Evolutionary conservation across 2,329 filamentous ascomycete species (phyloP).

Genomic region (Nemania abortiva): DNA sequence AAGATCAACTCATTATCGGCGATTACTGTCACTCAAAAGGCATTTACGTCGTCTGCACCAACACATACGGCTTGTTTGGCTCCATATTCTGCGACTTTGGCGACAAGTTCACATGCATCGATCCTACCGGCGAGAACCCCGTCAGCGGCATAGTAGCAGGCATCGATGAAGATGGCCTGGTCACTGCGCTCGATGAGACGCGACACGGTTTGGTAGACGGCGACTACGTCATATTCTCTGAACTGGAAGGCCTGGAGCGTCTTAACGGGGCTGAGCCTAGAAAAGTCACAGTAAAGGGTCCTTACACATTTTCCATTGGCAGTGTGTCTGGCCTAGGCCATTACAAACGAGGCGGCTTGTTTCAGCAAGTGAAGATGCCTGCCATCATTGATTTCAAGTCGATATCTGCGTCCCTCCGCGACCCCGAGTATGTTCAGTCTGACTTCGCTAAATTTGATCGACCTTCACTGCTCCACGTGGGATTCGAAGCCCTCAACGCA

Average conservation of each 20-base stretch:
- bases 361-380: conserved; percentile 98
- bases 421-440: conserved; percentile 89
- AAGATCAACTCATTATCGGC: conserved; percentile 84
- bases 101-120: conserved; percentile 89
- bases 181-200: conserved; percentile 94
- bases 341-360: conserved; percentile 90
- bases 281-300: conserved; percentile 93
- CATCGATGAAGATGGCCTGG: conserved; percentile 89
- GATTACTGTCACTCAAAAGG: conserved; percentile 95
- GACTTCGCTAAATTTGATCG: conserved; percentile 99
- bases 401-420: conserved; percentile 80
- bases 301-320: conserved; percentile 97
- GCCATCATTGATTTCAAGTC: conserved; percentile 91
- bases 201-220: conserved; percentile 96
- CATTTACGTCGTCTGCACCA: conserved; percentile 88
- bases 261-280: conserved; percentile 86
- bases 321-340: conserved; percentile 88
- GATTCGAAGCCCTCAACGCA: conserved; percentile 90
- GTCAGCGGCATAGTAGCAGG: conserved; percentile 88
- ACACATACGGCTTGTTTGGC: conserved; percentile 94
- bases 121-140: conserved; percentile 90
- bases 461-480: conserved; percentile 89
- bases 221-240: conserved; percentile 94
- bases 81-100: conserved; percentile 98
- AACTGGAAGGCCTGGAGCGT: conserved; percentile 90